These are phyloP conservation scores for Vigna radiata DNA, from an alignment of 306 rosid species.

Conservation along the genomic window DNA sequence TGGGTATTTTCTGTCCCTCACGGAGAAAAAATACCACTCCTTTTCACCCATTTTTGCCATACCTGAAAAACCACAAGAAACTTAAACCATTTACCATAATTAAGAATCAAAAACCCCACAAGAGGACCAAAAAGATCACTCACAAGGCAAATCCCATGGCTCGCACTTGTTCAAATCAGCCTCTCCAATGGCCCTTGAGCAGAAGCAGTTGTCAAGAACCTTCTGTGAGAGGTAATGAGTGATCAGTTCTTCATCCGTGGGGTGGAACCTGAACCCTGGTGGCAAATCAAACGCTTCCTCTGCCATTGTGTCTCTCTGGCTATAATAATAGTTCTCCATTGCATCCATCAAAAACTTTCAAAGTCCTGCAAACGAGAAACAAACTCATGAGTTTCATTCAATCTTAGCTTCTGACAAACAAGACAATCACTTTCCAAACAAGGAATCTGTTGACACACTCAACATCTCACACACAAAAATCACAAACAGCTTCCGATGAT, in stretches of 20 bases:
- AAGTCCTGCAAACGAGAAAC: slow-evolving; percentile 34
- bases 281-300: slow-evolving; percentile 67
- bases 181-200: slow-evolving; percentile 70
- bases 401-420: slow-evolving; percentile 3
- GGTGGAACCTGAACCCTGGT: slow-evolving; percentile 93
- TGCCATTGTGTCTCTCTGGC: slow-evolving; percentile 37
- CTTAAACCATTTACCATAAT: background rate
- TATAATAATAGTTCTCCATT: slow-evolving; percentile 55
- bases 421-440: slow-evolving; percentile 24
- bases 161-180: slow-evolving; percentile 87
- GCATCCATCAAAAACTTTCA: slow-evolving; percentile 27
- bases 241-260: slow-evolving; percentile 89
- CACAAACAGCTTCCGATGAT: background rate
- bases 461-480: background rate
- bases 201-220: slow-evolving; percentile 63
- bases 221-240: slow-evolving; percentile 73
- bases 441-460: slow-evolving; percentile 4
- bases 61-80: slow-evolving; percentile 44
- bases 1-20: slow-evolving; percentile 82
- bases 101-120: background rate
- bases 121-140: slow-evolving; percentile 49
- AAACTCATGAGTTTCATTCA: background rate
- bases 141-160: slow-evolving; percentile 97
- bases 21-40: slow-evolving; percentile 90
- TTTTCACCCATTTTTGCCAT: slow-evolving; percentile 82